Percentiles rank a stretch among this genome's conserved stretches.
These are phyloP conservation scores for Bondarzewia mesenterica DNA, from an alignment of 1,284 basidiomycete species.

Conservation along the genomic window DNA sequence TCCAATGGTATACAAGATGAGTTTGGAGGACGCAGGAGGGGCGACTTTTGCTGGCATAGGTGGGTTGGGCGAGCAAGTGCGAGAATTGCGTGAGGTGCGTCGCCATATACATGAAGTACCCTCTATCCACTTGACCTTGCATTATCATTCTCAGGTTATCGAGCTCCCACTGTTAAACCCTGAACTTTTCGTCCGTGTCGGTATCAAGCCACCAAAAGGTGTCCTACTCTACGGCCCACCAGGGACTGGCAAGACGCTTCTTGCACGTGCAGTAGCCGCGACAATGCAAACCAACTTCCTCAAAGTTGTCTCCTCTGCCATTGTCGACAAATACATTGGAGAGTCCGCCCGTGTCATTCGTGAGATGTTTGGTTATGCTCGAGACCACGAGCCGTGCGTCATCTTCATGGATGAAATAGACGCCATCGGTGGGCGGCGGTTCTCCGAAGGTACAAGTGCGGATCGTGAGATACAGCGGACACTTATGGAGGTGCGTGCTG, in stretches of 20 bases:
- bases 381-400: slow-evolving; percentile 96
- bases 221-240: slow-evolving; percentile 91
- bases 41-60: slow-evolving; percentile 97
- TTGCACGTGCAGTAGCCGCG: slow-evolving; percentile 93
- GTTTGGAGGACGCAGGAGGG: slow-evolving; percentile 93
- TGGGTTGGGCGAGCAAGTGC: slow-evolving; percentile 92
- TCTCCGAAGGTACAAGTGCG: slow-evolving; percentile 97
- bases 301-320: slow-evolving; percentile 98
- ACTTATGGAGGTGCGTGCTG: slow-evolving; percentile 83
- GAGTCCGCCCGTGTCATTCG: slow-evolving; percentile 92
- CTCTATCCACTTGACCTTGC: neutral
- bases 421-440: slow-evolving; percentile 91
- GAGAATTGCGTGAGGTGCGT: slow-evolving; percentile 87
- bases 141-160: slow-evolving; percentile 58
- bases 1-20: slow-evolving; percentile 99
- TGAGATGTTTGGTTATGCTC: slow-evolving; percentile 98
- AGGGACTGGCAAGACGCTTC: slow-evolving; percentile 92
- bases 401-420: slow-evolving; percentile 99
- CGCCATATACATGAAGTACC: neutral
- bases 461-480: slow-evolving; percentile 99
- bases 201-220: slow-evolving; percentile 94
- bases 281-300: slow-evolving; percentile 96
- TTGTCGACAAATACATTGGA: slow-evolving; percentile 99
- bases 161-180: slow-evolving; percentile 94
- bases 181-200: slow-evolving; percentile 91